Evolutionary conservation across 208 protist genomes (phyloP).

Genomic region (Acanthamoeba healyi): DNA sequence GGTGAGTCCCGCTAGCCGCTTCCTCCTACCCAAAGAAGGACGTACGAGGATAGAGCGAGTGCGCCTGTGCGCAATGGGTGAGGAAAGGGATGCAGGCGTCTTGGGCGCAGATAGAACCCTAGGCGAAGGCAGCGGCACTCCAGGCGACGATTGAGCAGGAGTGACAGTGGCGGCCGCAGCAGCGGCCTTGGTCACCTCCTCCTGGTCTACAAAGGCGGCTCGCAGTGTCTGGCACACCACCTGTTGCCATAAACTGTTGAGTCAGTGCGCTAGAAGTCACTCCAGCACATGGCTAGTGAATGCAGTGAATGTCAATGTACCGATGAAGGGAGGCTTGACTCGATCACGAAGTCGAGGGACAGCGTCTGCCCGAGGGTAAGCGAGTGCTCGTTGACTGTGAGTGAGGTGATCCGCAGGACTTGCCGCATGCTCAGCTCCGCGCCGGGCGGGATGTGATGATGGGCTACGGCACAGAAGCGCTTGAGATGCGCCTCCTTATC

Average conservation of each 20-base stretch:
- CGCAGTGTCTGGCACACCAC: neutral
- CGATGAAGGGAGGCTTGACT: neutral
- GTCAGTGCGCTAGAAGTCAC: no score
- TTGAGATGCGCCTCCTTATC: neutral
- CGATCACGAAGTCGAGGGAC: neutral
- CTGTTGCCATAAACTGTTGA: neutral
- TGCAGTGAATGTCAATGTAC: no score
- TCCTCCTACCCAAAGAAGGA: no score
- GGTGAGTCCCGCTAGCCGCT: no score
- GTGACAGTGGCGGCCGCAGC: neutral
- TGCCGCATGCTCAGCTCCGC: slow-evolving; percentile 30
- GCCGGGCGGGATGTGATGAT: neutral
- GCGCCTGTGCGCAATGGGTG: neutral
- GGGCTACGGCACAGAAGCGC: slow-evolving; percentile 6
- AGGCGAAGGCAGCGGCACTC: neutral
- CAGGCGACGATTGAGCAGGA: neutral
- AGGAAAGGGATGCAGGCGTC: neutral
- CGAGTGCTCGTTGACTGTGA: neutral
- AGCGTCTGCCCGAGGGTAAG: slow-evolving; percentile 1
- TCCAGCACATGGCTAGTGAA: no score
- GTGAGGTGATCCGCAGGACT: neutral
- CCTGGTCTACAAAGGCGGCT: slow-evolving; percentile 3
- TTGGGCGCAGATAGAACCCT: slow-evolving; percentile 3
- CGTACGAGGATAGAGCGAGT: neutral
- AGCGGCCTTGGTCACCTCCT: neutral